Conservation (phyloP, 2,329 filamentous ascomycete species). For the Alternaria panax region DNA sequence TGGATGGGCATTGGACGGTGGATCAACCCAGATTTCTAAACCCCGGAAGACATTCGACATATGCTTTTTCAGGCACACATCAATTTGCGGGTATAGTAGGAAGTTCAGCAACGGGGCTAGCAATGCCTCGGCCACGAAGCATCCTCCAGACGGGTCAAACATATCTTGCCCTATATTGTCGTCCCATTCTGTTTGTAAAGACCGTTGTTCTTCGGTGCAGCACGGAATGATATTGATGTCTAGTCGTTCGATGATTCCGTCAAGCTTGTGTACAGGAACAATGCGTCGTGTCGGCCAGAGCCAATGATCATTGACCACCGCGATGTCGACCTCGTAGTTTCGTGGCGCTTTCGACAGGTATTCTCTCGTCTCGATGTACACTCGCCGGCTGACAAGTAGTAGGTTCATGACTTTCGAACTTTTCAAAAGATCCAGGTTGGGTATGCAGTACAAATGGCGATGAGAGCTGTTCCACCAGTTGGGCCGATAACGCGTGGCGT, state of each 20-base stretch:
- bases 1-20: neutral
- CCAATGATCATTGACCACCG: constrained; percentile 1
- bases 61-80: neutral
- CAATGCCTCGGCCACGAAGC: neutral
- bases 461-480: neutral
- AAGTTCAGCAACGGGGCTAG: neutral
- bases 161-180: neutral
- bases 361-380: constrained; percentile 1
- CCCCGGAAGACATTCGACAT: neutral
- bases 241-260: constrained; percentile 1
- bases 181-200: neutral
- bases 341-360: neutral
- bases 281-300: constrained; percentile 4
- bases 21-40: constrained; percentile 5
- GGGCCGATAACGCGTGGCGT: constrained; percentile 13
- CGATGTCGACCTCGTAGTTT: constrained; percentile 4
- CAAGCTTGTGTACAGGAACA: neutral
- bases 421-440: neutral
- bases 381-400: neutral
- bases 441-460: constrained; percentile 12
- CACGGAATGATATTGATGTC: constrained; percentile 1
- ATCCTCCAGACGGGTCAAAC: neutral
- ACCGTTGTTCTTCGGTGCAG: neutral
- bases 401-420: neutral
- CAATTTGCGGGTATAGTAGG: neutral